These are phyloP conservation scores for Hanseniaspora uvarum DNA, from an alignment of 1,139 yeast species.

Conservation along the genomic window DNA sequence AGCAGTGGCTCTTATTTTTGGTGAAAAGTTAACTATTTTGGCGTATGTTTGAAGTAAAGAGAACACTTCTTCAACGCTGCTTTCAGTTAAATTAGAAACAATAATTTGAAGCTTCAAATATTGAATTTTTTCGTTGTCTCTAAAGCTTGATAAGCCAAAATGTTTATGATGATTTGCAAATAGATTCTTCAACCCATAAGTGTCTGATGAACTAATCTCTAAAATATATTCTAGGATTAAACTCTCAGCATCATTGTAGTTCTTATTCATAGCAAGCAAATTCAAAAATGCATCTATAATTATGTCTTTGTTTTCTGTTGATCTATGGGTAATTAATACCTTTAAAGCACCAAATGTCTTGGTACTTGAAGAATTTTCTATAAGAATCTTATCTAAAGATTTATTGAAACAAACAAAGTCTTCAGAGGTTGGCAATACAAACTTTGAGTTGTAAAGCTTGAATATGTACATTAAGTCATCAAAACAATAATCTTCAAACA, in stretches of 20 bases:
- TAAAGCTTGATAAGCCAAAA: slow-evolving; percentile 55
- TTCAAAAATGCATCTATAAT: slow-evolving; percentile 3
- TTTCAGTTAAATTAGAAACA: slow-evolving; percentile 45
- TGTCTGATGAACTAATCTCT: slow-evolving; percentile 36
- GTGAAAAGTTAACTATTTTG: slow-evolving; percentile 30
- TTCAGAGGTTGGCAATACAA: slow-evolving; percentile 33
- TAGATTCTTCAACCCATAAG: slow-evolving; percentile 26
- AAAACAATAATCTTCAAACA: slow-evolving; percentile 75
- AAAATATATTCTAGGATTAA: slow-evolving; percentile 34
- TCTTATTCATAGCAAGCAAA: neutral
- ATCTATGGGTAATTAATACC: neutral
- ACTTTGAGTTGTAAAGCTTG: slow-evolving; percentile 55
- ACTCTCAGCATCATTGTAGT: neutral
- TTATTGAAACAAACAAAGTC: slow-evolving; percentile 4
- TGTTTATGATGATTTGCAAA: slow-evolving; percentile 42
- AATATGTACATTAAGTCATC: slow-evolving; percentile 49
- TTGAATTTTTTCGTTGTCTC: slow-evolving; percentile 33
- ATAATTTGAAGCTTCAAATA: slow-evolving; percentile 54
- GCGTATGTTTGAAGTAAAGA: slow-evolving; percentile 62
- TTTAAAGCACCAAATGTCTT: slow-evolving; percentile 3
- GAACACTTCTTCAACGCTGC: slow-evolving; percentile 45
- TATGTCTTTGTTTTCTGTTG: neutral
- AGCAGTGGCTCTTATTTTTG: neutral
- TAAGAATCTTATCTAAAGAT: slow-evolving; percentile 9
- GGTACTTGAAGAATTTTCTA: neutral